Conservation (phyloP, 2,329 filamentous ascomycete species). For the Fusarium redolens region DNA sequence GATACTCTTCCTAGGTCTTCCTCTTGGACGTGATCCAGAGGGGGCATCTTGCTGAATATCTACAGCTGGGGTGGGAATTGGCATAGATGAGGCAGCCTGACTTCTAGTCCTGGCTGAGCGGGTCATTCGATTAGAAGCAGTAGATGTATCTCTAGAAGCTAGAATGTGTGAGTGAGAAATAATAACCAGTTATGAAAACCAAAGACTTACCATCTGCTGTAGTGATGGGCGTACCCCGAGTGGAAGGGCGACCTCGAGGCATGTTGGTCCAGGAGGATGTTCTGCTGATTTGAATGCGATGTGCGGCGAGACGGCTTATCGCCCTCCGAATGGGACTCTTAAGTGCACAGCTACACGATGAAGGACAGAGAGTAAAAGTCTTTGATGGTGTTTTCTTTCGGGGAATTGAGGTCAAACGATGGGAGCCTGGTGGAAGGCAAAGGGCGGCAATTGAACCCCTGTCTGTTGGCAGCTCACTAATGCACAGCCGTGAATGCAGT, state of each 20-base stretch:
- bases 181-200: not conserved
- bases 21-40: conserved; percentile 31
- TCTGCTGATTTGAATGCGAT: not conserved
- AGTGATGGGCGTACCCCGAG: conserved; percentile 30
- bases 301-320: not conserved
- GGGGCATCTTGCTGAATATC: not conserved
- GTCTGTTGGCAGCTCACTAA: conserved; percentile 24
- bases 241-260: conserved; percentile 48
- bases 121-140: conserved; percentile 40
- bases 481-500: conserved; percentile 27
- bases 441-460: conserved; percentile 23
- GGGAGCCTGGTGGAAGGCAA: not conserved
- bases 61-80: not conserved
- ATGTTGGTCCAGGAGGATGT: conserved; percentile 23
- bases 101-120: conserved; percentile 42
- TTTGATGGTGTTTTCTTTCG: not conserved
- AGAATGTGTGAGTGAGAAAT: conserved; percentile 9
- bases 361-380: not conserved
- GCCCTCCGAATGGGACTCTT: not conserved
- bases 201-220: conserved; percentile 31
- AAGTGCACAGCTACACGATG: not conserved
- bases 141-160: conserved; percentile 35
- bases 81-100: conserved; percentile 9
- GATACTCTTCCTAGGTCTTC: conserved; percentile 40
- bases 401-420: not conserved